Base-by-base conservation (phyloP, 1,284 basidiomycete genomes). In the Moesziomyces globuligerus region DNA sequence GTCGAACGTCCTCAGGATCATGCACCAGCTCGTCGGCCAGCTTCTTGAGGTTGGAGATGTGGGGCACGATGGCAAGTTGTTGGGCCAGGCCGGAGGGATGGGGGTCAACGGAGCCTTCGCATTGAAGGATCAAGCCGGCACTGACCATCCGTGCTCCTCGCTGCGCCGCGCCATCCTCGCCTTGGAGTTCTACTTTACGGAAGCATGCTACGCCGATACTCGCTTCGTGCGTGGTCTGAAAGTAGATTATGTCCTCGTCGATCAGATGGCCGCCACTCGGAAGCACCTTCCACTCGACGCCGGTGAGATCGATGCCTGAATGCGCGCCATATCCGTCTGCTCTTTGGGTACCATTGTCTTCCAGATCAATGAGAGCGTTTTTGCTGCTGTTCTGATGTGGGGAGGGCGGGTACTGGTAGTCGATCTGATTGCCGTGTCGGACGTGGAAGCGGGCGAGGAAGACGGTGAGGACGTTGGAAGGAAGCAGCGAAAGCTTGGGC, bases 241-340 rank as follows among this genome's bases (percentile, higher is more conserved):
- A 77, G 53, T 65, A 75, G 59, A 78, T 62, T 25, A 58, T 36
- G 26, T 78, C 76, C 32, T 49, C 52, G 7, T 74, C 54, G 45
- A 78, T 51, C 2, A 66, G 48, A 45, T 78, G 76, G 0, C 68
- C 59, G 26, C 76, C 76, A 24, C 65, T 70, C 5, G 76, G 76
- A 6, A 78, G 55, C 7, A 67, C 75, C 54, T 76, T 77, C 76
- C 76, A 78, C 32, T 78, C 76, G 17, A 75, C 54, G 7, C 57
- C 65, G 8, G 39, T 54, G 18, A 69, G 52, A 23, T 69, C 61
- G 11, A 71, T 28, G 1, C 36, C 54, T 18, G 39, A 2, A 0
- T 4, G 18, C 17, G 28, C 41, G n/a, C 47, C 21, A 29, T 20
- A 17, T 13, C 28, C 17, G 32, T 20, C 21, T 21, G 34, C 15